Base-by-base conservation (phyloP, 495 filamentous ascomycete species). In the Talaromyces adpressus region DNA sequence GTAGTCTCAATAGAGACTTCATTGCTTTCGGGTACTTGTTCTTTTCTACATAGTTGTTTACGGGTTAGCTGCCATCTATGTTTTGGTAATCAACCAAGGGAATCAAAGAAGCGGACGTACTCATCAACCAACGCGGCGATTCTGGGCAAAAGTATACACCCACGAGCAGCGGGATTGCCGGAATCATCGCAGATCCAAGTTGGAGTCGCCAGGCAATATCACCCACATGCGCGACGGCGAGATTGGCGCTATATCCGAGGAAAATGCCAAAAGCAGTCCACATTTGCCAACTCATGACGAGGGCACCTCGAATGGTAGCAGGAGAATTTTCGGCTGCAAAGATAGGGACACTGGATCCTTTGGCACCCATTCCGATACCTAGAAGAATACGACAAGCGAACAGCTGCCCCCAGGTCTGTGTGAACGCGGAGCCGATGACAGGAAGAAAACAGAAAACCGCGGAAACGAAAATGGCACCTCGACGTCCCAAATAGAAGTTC, bases 91-190 rank as follows among this genome's bases (percentile, higher is more conserved):
- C 2, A 16, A 41, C 9, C 1, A 36, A 36, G 32, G 9, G 32
- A 41, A 14, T 41, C 12, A 41, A 9, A 2, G 5, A n/a, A n/a
- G 34, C 4, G 12, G 36, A 41, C 59, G 87, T 84, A 68, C 86
- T 86, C 66, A 90, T 84, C 60, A 80, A 81, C 87, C 87, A 89
- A 52, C 87, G 82, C 25, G 89, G 87, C 3, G 86, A 90, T 69
- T 91, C 88, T 5, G 82, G 84, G 65, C 85, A 89, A 66, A 89
- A 82, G 32, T 76, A 87, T 61, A 90, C 84, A 39, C 85, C 83
- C 57, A 85, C 51, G 9, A 84, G 62, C 6, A 91, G 77, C n/a
- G 87, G 86, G 27, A 91, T 66, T 8, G 89, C 85, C 14, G 89
- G 89, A 54, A 91, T 84, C 69, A 89, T 89, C 6, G 85, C 84